Percentiles rank a stretch among this genome's conserved stretches.
These are phyloP conservation scores for Lathyrus aphaca DNA, from an alignment of 306 rosid genomes.

Conservation along the genomic window DNA sequence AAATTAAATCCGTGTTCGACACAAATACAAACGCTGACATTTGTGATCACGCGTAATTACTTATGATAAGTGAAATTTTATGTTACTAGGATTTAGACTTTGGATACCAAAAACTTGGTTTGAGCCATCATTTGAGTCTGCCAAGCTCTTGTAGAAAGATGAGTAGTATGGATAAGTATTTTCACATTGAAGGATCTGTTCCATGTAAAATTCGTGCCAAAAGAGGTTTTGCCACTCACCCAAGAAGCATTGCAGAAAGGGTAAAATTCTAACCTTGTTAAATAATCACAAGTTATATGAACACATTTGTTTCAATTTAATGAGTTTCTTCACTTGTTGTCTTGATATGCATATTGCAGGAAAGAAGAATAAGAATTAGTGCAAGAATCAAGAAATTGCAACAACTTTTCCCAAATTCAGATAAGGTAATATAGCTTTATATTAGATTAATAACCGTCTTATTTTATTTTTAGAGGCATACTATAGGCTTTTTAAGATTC, in stretches of 20 bases:
- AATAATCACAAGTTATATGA: neutral
- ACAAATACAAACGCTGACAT: too few relatives aligned
- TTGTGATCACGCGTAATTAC: too few relatives aligned
- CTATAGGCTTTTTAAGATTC: too few relatives aligned
- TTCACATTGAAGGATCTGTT: slow-evolving; percentile 63
- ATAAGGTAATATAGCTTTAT: slow-evolving; percentile 58
- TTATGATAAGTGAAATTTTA: slow-evolving; percentile 7
- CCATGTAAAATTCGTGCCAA: slow-evolving; percentile 86
- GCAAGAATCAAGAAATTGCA: slow-evolving; percentile 80
- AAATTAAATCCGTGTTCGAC: too few relatives aligned
- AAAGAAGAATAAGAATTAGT: slow-evolving; percentile 84
- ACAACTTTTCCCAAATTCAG: slow-evolving; percentile 79
- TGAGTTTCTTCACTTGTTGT: neutral
- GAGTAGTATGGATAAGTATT: slow-evolving; percentile 46
- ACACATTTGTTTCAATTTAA: neutral
- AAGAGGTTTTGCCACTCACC: slow-evolving; percentile 95
- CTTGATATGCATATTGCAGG: slow-evolving; percentile 48
- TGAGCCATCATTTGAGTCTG: slow-evolving; percentile 73
- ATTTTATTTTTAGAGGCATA: too few relatives aligned
- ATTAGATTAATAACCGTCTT: too few relatives aligned
- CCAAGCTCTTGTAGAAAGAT: slow-evolving; percentile 55
- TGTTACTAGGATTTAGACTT: slow-evolving; percentile 49
- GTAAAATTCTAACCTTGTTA: slow-evolving; percentile 42
- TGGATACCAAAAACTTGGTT: slow-evolving; percentile 46
- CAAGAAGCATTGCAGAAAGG: slow-evolving; percentile 98